phyloP scores from a whole-genome alignment of 164 flowering plant species.

The Tinospora cordifolia region DNA sequence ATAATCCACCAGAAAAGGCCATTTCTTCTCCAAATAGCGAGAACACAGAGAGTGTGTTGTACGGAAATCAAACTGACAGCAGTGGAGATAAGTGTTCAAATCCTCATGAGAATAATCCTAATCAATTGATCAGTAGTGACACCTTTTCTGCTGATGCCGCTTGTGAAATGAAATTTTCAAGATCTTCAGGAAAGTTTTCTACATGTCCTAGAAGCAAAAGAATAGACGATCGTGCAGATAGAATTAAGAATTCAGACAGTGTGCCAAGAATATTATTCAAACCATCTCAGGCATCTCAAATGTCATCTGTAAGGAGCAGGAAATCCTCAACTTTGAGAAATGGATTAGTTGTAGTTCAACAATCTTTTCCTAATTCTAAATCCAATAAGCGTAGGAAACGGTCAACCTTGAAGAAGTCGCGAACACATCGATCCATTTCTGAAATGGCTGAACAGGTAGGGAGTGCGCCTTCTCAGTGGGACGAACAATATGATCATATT shows the following conservation, averaged over 20 bases:
- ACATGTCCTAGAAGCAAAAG: slow-evolving; percentile 24
- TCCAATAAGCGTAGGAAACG: slow-evolving; percentile 8
- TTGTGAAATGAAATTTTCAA: slow-evolving; percentile 12
- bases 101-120: slow-evolving; percentile 13
- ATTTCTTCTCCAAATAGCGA: slow-evolving; percentile 26
- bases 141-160: slow-evolving; percentile 14
- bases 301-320: slow-evolving; percentile 18
- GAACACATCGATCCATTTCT: slow-evolving; percentile 9
- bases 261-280: slow-evolving; percentile 9
- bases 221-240: slow-evolving; percentile 12
- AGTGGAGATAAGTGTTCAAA: slow-evolving; percentile 20
- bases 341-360: slow-evolving; percentile 3
- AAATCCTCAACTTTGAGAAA: slow-evolving; percentile 18
- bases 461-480: slow-evolving; percentile 16
- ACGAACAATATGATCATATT: slow-evolving; percentile 15
- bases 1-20: slow-evolving; percentile 15
- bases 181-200: slow-evolving; percentile 14
- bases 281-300: slow-evolving; percentile 12
- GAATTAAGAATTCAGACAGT: slow-evolving; percentile 9
- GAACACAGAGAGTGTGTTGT: slow-evolving; percentile 19
- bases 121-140: slow-evolving; percentile 16
- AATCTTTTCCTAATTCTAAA: slow-evolving; percentile 16
- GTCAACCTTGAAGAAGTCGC: slow-evolving; percentile 20
- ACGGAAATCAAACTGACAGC: slow-evolving; percentile 11
- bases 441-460: slow-evolving; percentile 22